Evolutionary conservation across 768 basidiomycete species (phyloP), one percentile per base, ranked within the genome.

Genomic region (Tremella fuciformis): DNA sequence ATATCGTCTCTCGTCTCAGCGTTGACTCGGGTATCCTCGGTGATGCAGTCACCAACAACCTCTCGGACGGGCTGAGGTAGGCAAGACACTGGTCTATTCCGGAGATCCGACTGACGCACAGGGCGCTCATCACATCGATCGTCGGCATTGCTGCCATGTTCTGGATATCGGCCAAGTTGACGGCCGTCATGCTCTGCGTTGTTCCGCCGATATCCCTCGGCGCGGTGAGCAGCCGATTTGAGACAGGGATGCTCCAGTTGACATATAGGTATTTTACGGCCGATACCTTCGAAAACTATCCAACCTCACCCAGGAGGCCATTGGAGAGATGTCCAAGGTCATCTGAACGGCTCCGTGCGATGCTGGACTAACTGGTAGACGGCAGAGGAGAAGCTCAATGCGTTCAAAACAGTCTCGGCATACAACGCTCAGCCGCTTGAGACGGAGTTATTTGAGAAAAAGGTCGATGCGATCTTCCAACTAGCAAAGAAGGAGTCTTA

Each of bases 121-220:
- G 90, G 48, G 88, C 93, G 0, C 75, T 91, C 34, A 89, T 97
- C 34, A 93, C 94, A 81, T 89, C 91, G 29, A 85, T 87, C n/a
- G 92, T 91, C 65, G 94, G 94, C 53, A 81, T 97, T 62, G 90
- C 88, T 47, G 89, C 91, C 41, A 99, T 97, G 94, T 85, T 97
- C 67, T 93, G 87, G 77, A 83, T 94, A 55, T 93, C 78, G 2
- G 71, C 73, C 0, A 87, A 86, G 41, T 79, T 99, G 59, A 98
- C 94, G 0, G 75, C 88, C 55, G 80, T 97, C 64, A 98, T 99
- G 94, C 83, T 99, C 52, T 84, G 86, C 37, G 85, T 97, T 50
- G 92, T 97, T 3, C 91, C 68, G 84, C 93, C 79, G 40, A 82
- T 79, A 21, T 71, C 74, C 26, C 81, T 79, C 60, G 73, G 74